These are phyloP conservation scores for Hawksworthiomyces lignivorus DNA, from an alignment of 2,329 filamentous ascomycete genomes.

Conservation along the genomic window DNA sequence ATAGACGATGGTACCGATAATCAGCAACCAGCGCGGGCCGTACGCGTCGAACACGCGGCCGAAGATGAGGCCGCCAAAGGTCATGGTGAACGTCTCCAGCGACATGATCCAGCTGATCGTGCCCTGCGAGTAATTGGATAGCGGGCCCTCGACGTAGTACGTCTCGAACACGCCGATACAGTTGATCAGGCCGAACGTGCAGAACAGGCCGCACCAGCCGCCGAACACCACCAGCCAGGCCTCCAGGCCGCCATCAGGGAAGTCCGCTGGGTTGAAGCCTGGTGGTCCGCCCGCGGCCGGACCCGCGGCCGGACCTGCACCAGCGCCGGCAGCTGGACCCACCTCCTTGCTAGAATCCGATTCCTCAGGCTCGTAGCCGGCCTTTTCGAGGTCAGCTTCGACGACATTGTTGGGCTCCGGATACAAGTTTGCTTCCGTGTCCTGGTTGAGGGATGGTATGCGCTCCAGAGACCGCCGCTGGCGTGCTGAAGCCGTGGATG, in stretches of 20 bases:
- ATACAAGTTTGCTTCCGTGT: constrained; percentile 28
- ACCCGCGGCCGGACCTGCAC: not conserved
- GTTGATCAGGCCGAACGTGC: constrained; percentile 31
- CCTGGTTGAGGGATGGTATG: constrained; percentile 24
- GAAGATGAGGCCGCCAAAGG: constrained; percentile 40
- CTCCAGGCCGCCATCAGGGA: constrained; percentile 43
- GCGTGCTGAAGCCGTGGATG: constrained; percentile 5
- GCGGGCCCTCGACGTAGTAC: constrained; percentile 43
- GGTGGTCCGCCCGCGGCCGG: constrained; percentile 10
- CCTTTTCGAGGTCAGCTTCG: constrained; percentile 28
- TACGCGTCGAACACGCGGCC: constrained; percentile 45
- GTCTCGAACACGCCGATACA: constrained; percentile 47
- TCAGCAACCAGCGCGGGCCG: constrained; percentile 47
- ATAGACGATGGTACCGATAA: constrained; percentile 43
- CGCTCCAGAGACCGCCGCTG: constrained; percentile 38
- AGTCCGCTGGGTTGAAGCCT: constrained; percentile 33
- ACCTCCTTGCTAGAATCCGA: not conserved
- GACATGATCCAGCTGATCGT: constrained; percentile 51
- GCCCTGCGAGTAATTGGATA: constrained; percentile 38
- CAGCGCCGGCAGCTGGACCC: not conserved
- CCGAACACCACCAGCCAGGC: constrained; percentile 43
- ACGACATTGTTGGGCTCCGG: constrained; percentile 24
- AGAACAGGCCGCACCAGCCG: constrained; percentile 28
- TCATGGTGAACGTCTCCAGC: constrained; percentile 37
- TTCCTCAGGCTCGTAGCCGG: constrained; percentile 10